These are phyloP conservation scores for Osmanthus fragrans DNA, from an alignment of 257 asterid genomes.

Conservation along the genomic window DNA sequence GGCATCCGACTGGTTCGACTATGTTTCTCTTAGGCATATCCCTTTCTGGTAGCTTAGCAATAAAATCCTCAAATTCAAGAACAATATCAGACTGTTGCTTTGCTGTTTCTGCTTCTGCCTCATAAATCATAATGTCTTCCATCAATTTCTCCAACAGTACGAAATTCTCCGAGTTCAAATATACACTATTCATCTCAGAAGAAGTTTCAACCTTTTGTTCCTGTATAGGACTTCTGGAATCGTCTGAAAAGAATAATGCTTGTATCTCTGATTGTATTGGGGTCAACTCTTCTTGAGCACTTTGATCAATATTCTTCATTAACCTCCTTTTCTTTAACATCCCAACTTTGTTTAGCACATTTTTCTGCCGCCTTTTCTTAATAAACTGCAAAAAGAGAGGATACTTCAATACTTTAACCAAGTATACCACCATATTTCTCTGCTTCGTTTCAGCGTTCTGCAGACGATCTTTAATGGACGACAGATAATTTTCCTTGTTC, in stretches of 20 bases:
- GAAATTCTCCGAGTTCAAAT: slow-evolving; percentile 52
- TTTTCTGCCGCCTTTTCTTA: slow-evolving; percentile 26
- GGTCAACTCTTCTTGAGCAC: slow-evolving; percentile 40
- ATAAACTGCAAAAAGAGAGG: slow-evolving; percentile 27
- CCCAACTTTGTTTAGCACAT: not conserved
- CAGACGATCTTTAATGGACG: slow-evolving; percentile 31
- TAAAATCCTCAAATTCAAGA: slow-evolving; percentile 35
- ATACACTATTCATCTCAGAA: slow-evolving; percentile 23
- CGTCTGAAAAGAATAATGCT: slow-evolving; percentile 48
- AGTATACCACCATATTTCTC: slow-evolving; percentile 24
- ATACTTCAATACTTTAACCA: slow-evolving; percentile 34
- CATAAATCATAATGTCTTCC: slow-evolving; percentile 91
- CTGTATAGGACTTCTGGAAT: slow-evolving; percentile 34
- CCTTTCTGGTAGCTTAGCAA: slow-evolving; percentile 26
- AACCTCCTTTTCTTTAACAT: not conserved
- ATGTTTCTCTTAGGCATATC: not conserved
- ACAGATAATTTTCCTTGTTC: slow-evolving; percentile 21
- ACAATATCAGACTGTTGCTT: slow-evolving; percentile 32
- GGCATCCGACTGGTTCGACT: slow-evolving; percentile 1
- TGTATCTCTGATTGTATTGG: slow-evolving; percentile 41
- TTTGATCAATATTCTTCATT: not conserved
- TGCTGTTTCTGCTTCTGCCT: slow-evolving; percentile 28
- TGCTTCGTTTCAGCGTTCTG: slow-evolving; percentile 30
- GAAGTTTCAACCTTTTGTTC: slow-evolving; percentile 30
- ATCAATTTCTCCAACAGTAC: slow-evolving; percentile 87